Evolutionary conservation across 805 yeast genomes (phyloP).

Genomic region (Wickerhamomyces subpelliculosus): DNA sequence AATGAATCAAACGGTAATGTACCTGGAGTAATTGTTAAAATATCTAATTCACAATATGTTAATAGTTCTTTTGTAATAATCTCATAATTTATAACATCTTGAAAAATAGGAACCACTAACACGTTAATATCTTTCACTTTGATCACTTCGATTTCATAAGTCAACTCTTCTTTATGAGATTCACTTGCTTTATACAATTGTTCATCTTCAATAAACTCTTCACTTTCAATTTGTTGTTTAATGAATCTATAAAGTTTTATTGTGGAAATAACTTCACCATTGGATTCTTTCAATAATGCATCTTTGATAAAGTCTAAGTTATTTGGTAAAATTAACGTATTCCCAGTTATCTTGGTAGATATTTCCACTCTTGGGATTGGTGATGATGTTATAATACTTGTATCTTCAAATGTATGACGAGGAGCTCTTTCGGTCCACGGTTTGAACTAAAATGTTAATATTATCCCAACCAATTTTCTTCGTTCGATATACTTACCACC

Average conservation of each 20-base stretch:
- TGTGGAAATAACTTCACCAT: background rate
- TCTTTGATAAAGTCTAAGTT: conserved; percentile 13
- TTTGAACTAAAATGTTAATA: conserved; percentile 27
- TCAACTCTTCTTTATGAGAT: background rate
- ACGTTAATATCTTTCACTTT: conserved; percentile 12
- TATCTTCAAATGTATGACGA: conserved; percentile 39
- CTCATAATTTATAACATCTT: conserved; percentile 27
- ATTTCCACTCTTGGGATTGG: conserved; percentile 3
- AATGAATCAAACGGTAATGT: conserved; percentile 21
- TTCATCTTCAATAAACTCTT: conserved; percentile 40
- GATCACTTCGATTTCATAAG: conserved; percentile 9
- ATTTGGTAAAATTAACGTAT: conserved; percentile 9
- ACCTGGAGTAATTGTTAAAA: conserved; percentile 27
- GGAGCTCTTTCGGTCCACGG: conserved; percentile 41
- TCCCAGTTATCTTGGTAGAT: conserved; percentile 10
- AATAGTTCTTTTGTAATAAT: conserved; percentile 21
- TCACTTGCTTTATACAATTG: conserved; percentile 34
- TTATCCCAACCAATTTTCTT: background rate
- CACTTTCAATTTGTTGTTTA: background rate
- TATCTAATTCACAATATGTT: conserved; percentile 1
- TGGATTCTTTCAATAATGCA: conserved; percentile 1
- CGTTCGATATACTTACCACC: conserved; percentile 9
- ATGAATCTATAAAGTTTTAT: background rate
- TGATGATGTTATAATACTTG: conserved; percentile 12
- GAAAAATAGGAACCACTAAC: conserved; percentile 10